Evolutionary conservation across 2,329 filamentous ascomycete genomes (phyloP), one percentile per base, ranked within the genome.

Genomic region (Aspergillus flavus): DNA sequence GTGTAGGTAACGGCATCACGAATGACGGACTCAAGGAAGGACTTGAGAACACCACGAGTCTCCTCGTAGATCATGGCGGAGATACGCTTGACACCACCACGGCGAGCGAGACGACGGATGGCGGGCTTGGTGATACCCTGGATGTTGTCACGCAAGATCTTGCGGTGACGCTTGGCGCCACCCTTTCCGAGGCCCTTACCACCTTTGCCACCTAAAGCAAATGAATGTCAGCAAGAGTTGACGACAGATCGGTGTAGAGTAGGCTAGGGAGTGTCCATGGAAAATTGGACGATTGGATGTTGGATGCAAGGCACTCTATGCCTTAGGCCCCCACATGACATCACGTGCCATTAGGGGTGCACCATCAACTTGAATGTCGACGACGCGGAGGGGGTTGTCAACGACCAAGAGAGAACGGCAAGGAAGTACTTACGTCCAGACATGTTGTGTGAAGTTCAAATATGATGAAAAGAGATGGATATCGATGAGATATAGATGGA

Each of bases 41-140:
- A 88, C 87, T 93, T 93, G 74, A 93, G 86, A 71, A 93, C 90
- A 86, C 89, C 89, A 75, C 90, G 90, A 73, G 90, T 93, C 84
- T 93, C 89, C 78, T 91, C 90, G 84, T 92, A 92, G 83, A 92
- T 93, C 90, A 92, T 96, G 80, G 94, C 94, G 76, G 94, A 97
- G 78, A 97, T 97, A 97, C 94, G 94, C 92, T 97, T 97, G 88
- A 97, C 94, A 94, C 94, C 94, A 81, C 94, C 94, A 96, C 94
- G 94, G 85, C 94, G 94, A 69, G 94, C 94, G 80, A 98, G 94
- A 96, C 94, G 94, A 76, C 94, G 91, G 84, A 98, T 98, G 74
- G 94, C 94, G 75, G 94, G 94, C 91, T 98, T 98, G 80, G 94
- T 98, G 81, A 98, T 97, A 85, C 94, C 94, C 86, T 97, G 94